Evolutionary conservation across 345 rosid species (phyloP).

Genomic region (Heritiera fomes): DNA sequence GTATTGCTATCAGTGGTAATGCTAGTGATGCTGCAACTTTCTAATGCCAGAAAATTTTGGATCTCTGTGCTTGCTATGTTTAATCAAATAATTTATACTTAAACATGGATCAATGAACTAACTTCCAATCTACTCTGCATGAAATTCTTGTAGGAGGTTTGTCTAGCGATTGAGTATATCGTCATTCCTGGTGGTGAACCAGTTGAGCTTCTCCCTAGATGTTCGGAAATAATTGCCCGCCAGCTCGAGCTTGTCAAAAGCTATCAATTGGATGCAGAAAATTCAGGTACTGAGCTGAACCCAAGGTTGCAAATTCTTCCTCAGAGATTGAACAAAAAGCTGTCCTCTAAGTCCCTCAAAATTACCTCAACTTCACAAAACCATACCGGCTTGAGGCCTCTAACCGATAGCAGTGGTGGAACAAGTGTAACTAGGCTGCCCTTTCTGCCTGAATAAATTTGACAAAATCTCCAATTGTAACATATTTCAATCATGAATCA

Average conservation of each 20-base stretch:
- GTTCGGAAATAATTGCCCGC: conserved; percentile 77
- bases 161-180: conserved; percentile 87
- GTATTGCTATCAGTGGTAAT: background rate
- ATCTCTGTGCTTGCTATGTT: background rate
- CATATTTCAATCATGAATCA: conserved; percentile 13
- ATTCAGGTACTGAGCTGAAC: conserved; percentile 71
- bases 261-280: conserved; percentile 83
- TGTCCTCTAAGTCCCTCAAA: conserved; percentile 35
- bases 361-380: conserved; percentile 29
- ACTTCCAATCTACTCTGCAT: background rate
- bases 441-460: conserved; percentile 59
- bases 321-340: conserved; percentile 50
- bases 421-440: conserved; percentile 66
- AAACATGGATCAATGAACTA: background rate
- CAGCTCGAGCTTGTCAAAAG: conserved; percentile 92
- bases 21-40: background rate
- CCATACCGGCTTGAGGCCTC: conserved; percentile 25
- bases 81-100: background rate
- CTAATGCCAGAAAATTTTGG: background rate
- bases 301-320: conserved; percentile 96
- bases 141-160: conserved; percentile 59
- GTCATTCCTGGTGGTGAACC: conserved; percentile 96
- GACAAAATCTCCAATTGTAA: background rate
- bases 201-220: conserved; percentile 91
- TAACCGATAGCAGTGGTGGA: conserved; percentile 35